These are phyloP conservation scores for Nitzschia putrida DNA, from an alignment of 108 stramenopile species.

Conservation along the genomic window DNA sequence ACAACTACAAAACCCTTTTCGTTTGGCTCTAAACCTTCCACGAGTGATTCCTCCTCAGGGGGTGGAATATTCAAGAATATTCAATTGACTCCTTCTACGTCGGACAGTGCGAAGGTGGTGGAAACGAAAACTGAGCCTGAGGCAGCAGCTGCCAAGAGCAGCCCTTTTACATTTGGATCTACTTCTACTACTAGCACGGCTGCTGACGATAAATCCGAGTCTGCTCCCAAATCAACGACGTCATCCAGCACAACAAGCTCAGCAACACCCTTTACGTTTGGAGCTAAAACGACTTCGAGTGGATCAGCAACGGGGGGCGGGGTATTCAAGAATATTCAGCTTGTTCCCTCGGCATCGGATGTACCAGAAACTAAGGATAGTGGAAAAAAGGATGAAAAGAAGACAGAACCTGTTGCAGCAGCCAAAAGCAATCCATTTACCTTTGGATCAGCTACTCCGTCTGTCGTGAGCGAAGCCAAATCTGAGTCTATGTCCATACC, in stretches of 20 bases:
- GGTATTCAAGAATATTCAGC: slow-evolving; percentile 10
- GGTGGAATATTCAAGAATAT: neutral
- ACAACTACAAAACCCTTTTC: too few species aligned
- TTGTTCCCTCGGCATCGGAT: neutral
- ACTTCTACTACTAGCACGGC: neutral
- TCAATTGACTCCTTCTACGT: neutral
- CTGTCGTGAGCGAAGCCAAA: neutral
- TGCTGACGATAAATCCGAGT: neutral
- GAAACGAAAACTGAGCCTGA: neutral
- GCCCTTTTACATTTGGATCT: neutral
- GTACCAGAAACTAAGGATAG: too few species aligned
- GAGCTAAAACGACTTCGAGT: too few species aligned
- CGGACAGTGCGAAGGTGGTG: neutral
- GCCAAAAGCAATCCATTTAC: slow-evolving; percentile 5
- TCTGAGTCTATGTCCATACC: neutral
- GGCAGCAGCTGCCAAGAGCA: neutral
- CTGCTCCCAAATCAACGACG: too few species aligned
- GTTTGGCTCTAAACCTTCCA: too few species aligned
- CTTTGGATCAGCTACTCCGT: neutral
- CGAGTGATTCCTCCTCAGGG: too few species aligned
- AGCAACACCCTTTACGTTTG: too few species aligned
- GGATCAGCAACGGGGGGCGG: too few species aligned
- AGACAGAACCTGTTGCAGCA: neutral
- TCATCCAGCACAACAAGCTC: too few species aligned
- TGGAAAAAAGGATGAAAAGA: too few species aligned